Conservation (phyloP, 768 basidiomycete species). For the Lentinula guzmanii region DNA sequence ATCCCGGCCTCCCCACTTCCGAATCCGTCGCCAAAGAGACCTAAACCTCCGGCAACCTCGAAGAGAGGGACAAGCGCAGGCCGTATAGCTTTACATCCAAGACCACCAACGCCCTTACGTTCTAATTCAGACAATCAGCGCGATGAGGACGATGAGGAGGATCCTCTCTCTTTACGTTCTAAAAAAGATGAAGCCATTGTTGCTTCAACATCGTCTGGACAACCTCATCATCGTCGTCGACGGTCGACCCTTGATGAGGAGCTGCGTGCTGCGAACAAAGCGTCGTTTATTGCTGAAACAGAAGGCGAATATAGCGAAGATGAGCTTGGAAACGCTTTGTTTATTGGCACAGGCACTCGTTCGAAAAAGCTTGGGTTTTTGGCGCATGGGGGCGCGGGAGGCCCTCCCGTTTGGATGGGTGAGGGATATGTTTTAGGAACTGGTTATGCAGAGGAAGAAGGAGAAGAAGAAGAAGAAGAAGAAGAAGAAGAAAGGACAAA, state of each 20-base stretch:
- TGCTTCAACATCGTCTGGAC: not conserved
- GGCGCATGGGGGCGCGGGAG: conserved; percentile 71
- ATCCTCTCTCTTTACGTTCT: conserved; percentile 28
- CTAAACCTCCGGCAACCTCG: conserved; percentile 43
- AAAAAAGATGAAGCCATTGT: conserved; percentile 10
- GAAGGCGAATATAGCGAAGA: conserved; percentile 21
- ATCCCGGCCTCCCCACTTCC: conserved; percentile 62
- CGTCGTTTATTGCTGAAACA: not conserved
- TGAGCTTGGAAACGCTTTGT: conserved; percentile 45
- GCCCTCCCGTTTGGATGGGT: conserved; percentile 65
- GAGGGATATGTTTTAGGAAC: conserved; percentile 61
- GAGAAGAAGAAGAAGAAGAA: conserved; percentile 9
- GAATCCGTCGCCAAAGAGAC: conserved; percentile 45
- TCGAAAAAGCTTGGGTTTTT: conserved; percentile 56
- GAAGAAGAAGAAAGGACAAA: conserved; percentile 9
- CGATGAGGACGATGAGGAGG: conserved; percentile 27
- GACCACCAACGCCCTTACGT: conserved; percentile 14
- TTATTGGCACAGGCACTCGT: conserved; percentile 49
- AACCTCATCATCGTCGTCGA: conserved; percentile 10
- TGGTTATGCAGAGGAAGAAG: conserved; percentile 24
- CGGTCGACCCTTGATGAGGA: conserved; percentile 67
- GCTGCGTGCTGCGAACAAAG: conserved; percentile 36
- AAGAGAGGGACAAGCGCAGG: conserved; percentile 18
- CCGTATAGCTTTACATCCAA: conserved; percentile 11
- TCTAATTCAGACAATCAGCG: conserved; percentile 14